These are phyloP conservation scores for Xylaria grammica DNA, from an alignment of 495 filamentous ascomycete species.

Conservation along the genomic window DNA sequence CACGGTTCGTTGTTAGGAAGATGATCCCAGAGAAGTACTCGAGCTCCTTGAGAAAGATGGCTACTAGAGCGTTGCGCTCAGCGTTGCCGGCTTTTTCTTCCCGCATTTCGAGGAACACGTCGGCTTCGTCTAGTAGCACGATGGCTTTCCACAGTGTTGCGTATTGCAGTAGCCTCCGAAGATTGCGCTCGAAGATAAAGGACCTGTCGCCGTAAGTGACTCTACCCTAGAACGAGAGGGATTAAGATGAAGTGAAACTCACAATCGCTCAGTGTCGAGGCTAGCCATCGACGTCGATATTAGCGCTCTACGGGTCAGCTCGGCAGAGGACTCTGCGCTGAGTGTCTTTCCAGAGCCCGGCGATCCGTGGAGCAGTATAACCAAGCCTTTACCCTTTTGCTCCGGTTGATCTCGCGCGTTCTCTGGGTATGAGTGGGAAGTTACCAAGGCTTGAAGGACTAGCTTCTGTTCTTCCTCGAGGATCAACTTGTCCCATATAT, in stretches of 20 bases:
- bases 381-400: conserved; percentile 62
- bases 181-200: conserved; percentile 68
- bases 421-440: conserved; percentile 56
- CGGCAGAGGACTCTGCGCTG: conserved; percentile 51
- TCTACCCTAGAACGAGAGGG: conserved; percentile 75
- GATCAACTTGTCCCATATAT: conserved; percentile 75
- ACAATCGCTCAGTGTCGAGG: conserved; percentile 30
- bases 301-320: conserved; percentile 45
- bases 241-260: conserved; percentile 66
- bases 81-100: conserved; percentile 63
- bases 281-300: conserved; percentile 27
- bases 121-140: conserved; percentile 72
- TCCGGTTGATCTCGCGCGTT: conserved; percentile 71
- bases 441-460: conserved; percentile 78
- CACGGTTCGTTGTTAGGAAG: conserved; percentile 54
- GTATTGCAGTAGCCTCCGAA: conserved; percentile 80
- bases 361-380: conserved; percentile 51
- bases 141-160: conserved; percentile 83
- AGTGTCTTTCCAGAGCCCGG: conserved; percentile 60
- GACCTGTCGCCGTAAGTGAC: conserved; percentile 73
- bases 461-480: conserved; percentile 74
- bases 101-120: conserved; percentile 73
- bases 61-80: conserved; percentile 69
- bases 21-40: conserved; percentile 47
- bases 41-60: conserved; percentile 43